Base-by-base conservation (phyloP, 2,329 filamentous ascomycete genomes). In the Ophiostoma ips region DNA sequence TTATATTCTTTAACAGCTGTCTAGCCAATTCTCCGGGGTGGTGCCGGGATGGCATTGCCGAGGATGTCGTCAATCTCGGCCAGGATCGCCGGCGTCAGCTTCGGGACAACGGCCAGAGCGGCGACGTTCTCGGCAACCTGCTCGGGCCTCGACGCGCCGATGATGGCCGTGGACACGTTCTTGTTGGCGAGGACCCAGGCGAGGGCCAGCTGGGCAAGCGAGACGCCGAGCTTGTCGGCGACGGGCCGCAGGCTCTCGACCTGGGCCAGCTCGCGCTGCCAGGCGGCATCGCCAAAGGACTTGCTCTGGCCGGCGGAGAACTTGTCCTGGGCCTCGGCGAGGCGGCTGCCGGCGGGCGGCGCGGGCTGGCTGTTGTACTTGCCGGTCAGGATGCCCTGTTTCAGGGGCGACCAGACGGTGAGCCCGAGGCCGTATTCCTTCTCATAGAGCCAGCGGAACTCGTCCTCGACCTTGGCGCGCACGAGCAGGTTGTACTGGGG, bases 401-500 rank as follows among this genome's bases (percentile, higher is more conserved):
- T 73, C 10, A 79, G 66, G 18, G 76, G 74, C 19, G 65, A 70
- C 71, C 72, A 77, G 60, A 65, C 66, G 55, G 66, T 69, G 37
- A 75, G 76, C 44, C 76, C 76, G 58, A 76, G 75, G 54, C 72
- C 63, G 66, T 71, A 74, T 58, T 77, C n/a, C n/a, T n/a, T 70
- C 53, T 75, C 62, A 63, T 69, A 80, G 15, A 80, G 60, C 16
- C 74, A 75, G 24, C 67, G 71, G 60, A 75, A 81, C 62, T 81
- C 77, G 30, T 80, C 71, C 35, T 66, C 64, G 19, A 84, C 79
- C 56, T 74, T 74, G 54, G 76, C 67, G 30, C 81, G 73, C 24
- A 65, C 64, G 2, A 84, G 66, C 57, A 83, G 70, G 65, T 83
- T 84, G 67, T 84, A 84, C 55, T 75, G 69, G 0, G 81, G 80